Percentiles rank a stretch among this genome's conserved stretches.
These are phyloP conservation scores for Cordia subcordata DNA, from an alignment of 257 asterid species.

Conservation along the genomic window DNA sequence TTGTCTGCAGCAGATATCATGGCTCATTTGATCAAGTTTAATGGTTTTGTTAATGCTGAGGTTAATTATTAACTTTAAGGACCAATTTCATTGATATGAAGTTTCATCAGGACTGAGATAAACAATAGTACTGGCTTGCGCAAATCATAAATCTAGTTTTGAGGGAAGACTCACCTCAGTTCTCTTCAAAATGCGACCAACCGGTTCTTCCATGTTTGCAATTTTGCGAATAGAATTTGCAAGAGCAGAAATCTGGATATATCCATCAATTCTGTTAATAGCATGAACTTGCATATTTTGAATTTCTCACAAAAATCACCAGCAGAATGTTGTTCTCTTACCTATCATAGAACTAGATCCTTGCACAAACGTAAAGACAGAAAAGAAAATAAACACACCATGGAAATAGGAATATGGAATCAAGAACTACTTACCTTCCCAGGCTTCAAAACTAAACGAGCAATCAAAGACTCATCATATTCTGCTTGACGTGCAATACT, in stretches of 20 bases:
- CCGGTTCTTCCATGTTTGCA: conserved; percentile 87
- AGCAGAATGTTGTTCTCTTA: not conserved
- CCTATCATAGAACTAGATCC: not conserved
- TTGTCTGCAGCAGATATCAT: not conserved
- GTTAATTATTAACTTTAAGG: too few relatives aligned
- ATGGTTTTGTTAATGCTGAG: not conserved
- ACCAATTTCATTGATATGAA: too few relatives aligned
- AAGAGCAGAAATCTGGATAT: conserved; percentile 29
- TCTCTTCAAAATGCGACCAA: conserved; percentile 62
- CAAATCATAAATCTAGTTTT: not conserved
- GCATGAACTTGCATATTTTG: not conserved
- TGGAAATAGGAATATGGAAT: not conserved
- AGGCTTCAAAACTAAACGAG: conserved; percentile 73
- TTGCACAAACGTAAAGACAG: not conserved
- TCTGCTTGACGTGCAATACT: conserved; percentile 53
- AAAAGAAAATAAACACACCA: not conserved
- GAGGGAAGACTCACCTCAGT: conserved; percentile 48
- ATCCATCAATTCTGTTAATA: conserved; percentile 1
- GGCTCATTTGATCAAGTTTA: not conserved
- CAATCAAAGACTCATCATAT: conserved; percentile 59
- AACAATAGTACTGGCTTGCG: too few relatives aligned
- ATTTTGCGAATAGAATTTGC: conserved; percentile 73
- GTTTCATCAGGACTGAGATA: too few relatives aligned
- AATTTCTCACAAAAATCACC: not conserved
- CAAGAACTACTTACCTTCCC: conserved; percentile 51